Conservation (phyloP, 169 alveolate species). For the Perkinsus olseni region DNA sequence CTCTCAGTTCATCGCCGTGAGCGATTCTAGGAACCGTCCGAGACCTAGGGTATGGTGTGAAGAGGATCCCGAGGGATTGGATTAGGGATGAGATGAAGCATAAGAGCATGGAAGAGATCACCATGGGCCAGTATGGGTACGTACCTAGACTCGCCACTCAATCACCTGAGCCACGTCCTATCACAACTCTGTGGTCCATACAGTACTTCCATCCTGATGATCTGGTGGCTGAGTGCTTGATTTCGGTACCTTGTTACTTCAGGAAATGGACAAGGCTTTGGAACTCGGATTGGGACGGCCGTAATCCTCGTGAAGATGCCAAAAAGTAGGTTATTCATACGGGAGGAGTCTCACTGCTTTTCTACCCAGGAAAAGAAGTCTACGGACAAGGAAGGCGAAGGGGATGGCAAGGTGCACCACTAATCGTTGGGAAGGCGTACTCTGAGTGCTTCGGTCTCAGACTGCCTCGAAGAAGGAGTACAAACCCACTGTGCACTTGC, state of each 20-base stretch:
- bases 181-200: no score
- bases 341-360: not conserved
- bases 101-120: not conserved
- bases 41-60: not conserved
- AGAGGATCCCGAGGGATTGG: constrained; percentile 1
- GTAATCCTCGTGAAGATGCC: not conserved
- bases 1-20: not conserved
- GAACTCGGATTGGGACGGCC: not conserved
- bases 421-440: not conserved
- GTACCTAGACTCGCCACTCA: not conserved
- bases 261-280: not conserved
- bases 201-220: no score
- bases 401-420: not conserved
- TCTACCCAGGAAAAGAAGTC: not conserved
- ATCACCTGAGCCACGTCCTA: no score
- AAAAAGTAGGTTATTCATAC: not conserved
- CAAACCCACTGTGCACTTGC: not conserved
- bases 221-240: no score
- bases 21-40: not conserved
- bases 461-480: not conserved
- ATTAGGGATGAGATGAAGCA: not conserved
- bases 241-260: not conserved
- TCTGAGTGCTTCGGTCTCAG: not conserved
- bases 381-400: not conserved
- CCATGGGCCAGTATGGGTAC: not conserved